phyloP scores from a whole-genome alignment of 2,329 filamentous ascomycete species.

The Keithomyces neogunnii region DNA sequence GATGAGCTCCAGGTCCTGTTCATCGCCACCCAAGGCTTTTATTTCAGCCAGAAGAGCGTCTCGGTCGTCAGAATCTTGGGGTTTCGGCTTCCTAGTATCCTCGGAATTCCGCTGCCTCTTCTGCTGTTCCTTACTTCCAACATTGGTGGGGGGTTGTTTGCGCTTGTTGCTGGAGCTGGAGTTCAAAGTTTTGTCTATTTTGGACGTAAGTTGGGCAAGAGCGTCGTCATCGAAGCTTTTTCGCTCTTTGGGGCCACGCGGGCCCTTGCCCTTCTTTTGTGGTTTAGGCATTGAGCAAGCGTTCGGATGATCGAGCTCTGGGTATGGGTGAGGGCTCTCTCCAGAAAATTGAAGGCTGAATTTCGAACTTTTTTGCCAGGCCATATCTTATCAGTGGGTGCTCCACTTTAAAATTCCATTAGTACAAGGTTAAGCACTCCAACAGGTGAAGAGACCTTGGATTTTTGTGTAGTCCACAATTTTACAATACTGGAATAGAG shows the following conservation, averaged over 20 bases:
- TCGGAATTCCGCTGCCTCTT: slow-evolving; percentile 29
- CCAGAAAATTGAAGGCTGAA: not conserved
- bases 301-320: not conserved
- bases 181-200: slow-evolving; percentile 45
- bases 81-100: slow-evolving; percentile 14
- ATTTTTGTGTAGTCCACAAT: no score
- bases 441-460: no score
- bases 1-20: slow-evolving; percentile 55
- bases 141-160: slow-evolving; percentile 31
- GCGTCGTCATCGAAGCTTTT: slow-evolving; percentile 38
- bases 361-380: slow-evolving; percentile 10
- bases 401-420: slow-evolving; percentile 1
- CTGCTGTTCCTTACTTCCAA: slow-evolving; percentile 22
- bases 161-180: slow-evolving; percentile 31
- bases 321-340: not conserved
- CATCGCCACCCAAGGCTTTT: slow-evolving; percentile 54
- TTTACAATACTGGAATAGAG: no score
- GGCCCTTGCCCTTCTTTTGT: slow-evolving; percentile 28
- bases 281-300: slow-evolving; percentile 23
- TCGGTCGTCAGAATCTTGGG: slow-evolving; percentile 18
- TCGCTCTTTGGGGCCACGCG: slow-evolving; percentile 13
- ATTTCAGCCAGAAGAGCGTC: slow-evolving; percentile 53
- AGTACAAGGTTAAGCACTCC: no score
- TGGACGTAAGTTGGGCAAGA: slow-evolving; percentile 44
- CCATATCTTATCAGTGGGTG: slow-evolving; percentile 11